Evolutionary conservation across 2,329 filamentous ascomycete species (phyloP).

Genomic region (Neobulgaria alba): DNA sequence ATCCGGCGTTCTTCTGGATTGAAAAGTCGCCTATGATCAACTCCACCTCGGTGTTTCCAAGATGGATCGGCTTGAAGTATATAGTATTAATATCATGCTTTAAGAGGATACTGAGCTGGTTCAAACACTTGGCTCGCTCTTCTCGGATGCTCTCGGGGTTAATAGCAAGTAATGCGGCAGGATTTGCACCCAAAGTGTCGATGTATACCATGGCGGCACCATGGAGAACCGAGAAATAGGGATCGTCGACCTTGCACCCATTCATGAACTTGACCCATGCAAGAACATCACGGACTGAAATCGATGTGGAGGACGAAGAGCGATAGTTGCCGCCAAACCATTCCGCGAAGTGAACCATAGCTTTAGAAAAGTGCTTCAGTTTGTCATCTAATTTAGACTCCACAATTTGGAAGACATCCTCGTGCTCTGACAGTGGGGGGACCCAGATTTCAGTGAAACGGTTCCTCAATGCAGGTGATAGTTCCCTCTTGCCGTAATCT

Average conservation of each 20-base stretch:
- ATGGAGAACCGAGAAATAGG: constrained; percentile 54
- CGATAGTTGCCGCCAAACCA: constrained; percentile 88
- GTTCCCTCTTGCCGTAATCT: constrained; percentile 95
- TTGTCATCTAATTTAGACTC: constrained; percentile 57
- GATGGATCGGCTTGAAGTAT: constrained; percentile 54
- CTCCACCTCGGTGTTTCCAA: constrained; percentile 43
- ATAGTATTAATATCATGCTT: constrained; percentile 51
- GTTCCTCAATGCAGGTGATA: constrained; percentile 90
- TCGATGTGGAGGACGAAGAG: constrained; percentile 62
- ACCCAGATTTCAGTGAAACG: constrained; percentile 99
- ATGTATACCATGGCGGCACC: constrained; percentile 94
- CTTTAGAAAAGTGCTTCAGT: constrained; percentile 48
- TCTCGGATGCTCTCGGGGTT: constrained; percentile 59
- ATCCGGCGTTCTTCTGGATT: constrained; percentile 44
- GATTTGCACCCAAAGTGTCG: constrained; percentile 90
- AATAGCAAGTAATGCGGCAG: constrained; percentile 73
- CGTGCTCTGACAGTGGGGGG: constrained; percentile 71
- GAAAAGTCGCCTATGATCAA: constrained; percentile 70
- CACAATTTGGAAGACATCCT: constrained; percentile 85
- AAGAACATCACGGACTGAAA: constrained; percentile 87
- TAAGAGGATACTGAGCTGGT: constrained; percentile 61
- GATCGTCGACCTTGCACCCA: constrained; percentile 34
- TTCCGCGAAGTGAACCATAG: constrained; percentile 78
- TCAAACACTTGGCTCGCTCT: constrained; percentile 66
- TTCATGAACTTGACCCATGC: constrained; percentile 94